Base-by-base conservation (phyloP, 1,139 yeast species). In the Debaryomycetaceae sp. region DNA sequence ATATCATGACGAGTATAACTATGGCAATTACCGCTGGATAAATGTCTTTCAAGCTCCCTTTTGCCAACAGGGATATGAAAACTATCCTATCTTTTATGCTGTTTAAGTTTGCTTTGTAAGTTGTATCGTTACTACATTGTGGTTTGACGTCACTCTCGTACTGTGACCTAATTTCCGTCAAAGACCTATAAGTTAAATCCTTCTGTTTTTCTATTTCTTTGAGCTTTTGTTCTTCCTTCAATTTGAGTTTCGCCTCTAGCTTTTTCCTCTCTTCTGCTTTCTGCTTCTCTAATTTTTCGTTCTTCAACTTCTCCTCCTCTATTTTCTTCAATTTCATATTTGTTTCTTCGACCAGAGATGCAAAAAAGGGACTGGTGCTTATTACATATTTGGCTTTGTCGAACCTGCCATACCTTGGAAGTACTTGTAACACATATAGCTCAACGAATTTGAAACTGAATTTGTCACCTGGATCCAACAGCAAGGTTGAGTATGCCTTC, bases 351-450 rank as follows among this genome's bases (percentile, higher is more conserved):
- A 47, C 41, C 5, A 49, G 53, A 23, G 47, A 43, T 17, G 49
- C 43, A 40, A 57, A 57, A 1, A 54, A 17, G 1, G 54, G 52
- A 42, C 63, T 62, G 31, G 56, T 57, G 13, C 55, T 51, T 9
- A 69, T 56, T 11, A 72, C 55, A 33, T 45, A 47, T 36, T 48
- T 55, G 0, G 77, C 69, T 38, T 66, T 65, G 2, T 57, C 58
- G 42, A 57, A 63, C 35, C 58, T 50, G 33, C 63, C 61, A 34
- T 57, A 50, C 5, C 60, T 60, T 0, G 76, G 74, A 38, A 71
- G 60, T 1, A 72, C 63, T 48, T 71, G 70, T 51, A 65, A 68
- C 6, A 68, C 63, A 43, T 63, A 65, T 48, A 72, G 59, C 38
- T 72, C 70, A 8, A 64, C 47, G 40, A 71, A 54, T 40, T 64